Base-by-base conservation (phyloP, 2,329 filamentous ascomycete genomes). In the Colletotrichum chrysophilum region DNA sequence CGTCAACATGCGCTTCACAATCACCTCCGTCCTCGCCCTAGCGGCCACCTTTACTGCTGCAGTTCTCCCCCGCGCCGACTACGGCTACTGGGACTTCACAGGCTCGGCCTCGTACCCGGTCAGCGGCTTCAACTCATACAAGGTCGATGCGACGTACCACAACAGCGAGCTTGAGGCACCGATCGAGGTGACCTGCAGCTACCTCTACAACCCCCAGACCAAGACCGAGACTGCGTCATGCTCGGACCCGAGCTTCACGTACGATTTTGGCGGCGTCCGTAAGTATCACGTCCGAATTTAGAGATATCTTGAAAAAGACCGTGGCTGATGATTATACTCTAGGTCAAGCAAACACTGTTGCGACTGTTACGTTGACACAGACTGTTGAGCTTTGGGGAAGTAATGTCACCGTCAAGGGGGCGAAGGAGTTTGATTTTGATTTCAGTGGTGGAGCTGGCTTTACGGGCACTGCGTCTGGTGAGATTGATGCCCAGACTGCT, bases 51-150 rank as follows among this genome's bases (percentile, higher is more conserved):
- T 32, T 3, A 4, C 48, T 8, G 61, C 70, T 14, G 34, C 32
- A 7, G 66, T 58, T 13, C 21, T 16, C 13, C n/a, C 26, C 36
- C 24, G 52, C 61, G 34, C 62, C 14, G 70, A 66, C 26, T 71
- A 71, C 52, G 70, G 61, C 9, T 71, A 43, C 48, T 71, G 61
- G 70, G 70, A 71, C 48, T 71, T 71, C 62, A 43, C 70, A 4
- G 70, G 70, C 18, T 71, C 34, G 16, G 61, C 32, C 6, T 26
- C 52, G 12, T 66, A 60, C 52, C 70, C 70, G 2, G 61, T 43
- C 34, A 71, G 43, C 62, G 70, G 70, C 9, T 71, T 67, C 26
- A 58, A 6, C 21, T 71, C 70, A 14, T 71, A 66, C 70, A 24
- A 18, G 4, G 61, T 71, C 52, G 70, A 66, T 34, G 62, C 62